A percentile compares a stretch with the other conserved stretches of the same genome.
Evolutionary conservation across 192 early-diverging fungal genomes (phyloP).

Genomic region (Podila epicladia): DNA sequence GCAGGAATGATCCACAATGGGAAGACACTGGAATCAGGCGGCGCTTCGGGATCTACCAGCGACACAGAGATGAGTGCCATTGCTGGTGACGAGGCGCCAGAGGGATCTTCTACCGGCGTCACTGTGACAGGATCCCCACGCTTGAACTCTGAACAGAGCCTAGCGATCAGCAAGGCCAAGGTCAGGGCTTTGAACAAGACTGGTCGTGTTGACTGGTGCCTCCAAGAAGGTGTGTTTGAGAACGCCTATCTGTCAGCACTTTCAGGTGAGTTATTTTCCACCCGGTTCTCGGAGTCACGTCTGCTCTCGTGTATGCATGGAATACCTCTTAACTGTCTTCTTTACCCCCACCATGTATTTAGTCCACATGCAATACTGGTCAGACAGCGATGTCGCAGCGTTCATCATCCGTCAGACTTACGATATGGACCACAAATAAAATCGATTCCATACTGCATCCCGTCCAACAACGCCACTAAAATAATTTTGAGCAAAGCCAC

Average conservation of each 20-base stretch:
- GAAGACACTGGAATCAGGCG: conserved; percentile 16
- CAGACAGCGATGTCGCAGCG: conserved; percentile 66
- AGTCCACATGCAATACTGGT: conserved; percentile 56
- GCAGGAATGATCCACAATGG: conserved; percentile 23
- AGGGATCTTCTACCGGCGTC: neutral
- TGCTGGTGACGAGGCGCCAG: conserved; percentile 8
- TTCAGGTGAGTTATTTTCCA: conserved; percentile 31
- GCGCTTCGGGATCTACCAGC: conserved; percentile 9
- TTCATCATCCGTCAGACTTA: conserved; percentile 73
- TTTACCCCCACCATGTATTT: neutral
- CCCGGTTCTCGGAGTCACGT: neutral
- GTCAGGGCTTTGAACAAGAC: conserved; percentile 56
- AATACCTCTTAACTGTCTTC: neutral
- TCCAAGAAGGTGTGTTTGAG: conserved; percentile 61
- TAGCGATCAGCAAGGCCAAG: conserved; percentile 42
- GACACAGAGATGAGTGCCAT: conserved; percentile 19
- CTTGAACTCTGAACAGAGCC: conserved; percentile 24
- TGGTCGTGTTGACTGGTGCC: conserved; percentile 61
- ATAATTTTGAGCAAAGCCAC: neutral
- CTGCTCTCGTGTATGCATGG: neutral
- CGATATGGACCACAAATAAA: conserved; percentile 27
- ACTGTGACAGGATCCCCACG: conserved; percentile 4
- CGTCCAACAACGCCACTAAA: neutral
- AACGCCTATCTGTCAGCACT: conserved; percentile 56
- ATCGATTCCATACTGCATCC: neutral